Percentiles rank a stretch among this genome's conserved stretches.
Conservation (phyloP, 208 protist genomes). For the Acanthamoeba royreba region DNA sequence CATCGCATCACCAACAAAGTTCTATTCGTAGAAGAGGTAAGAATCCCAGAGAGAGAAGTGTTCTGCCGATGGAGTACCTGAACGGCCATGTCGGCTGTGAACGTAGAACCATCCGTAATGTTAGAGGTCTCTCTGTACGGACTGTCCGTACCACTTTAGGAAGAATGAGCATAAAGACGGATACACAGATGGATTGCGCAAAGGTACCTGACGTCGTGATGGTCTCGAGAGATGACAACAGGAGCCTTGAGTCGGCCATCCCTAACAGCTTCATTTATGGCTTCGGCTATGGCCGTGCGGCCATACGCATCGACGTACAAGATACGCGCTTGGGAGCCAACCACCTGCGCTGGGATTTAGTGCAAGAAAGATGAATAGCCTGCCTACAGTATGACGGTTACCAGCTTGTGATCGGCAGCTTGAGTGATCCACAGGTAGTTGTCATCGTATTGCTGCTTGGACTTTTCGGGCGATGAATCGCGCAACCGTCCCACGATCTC, state of each 20-base stretch:
- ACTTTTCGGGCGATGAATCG: not conserved
- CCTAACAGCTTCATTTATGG: slow-evolving; percentile 83
- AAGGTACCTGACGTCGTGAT: slow-evolving; percentile 84
- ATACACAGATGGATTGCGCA: not conserved
- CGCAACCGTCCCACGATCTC: slow-evolving; percentile 75
- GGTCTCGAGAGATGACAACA: slow-evolving; percentile 81
- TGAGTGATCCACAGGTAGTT: slow-evolving; percentile 85
- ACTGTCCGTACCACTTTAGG: slow-evolving; percentile 69
- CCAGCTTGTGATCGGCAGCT: slow-evolving; percentile 78
- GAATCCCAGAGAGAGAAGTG: not conserved
- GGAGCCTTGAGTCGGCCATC: slow-evolving; percentile 72
- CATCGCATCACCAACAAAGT: slow-evolving; percentile 77
- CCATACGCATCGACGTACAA: slow-evolving; percentile 81
- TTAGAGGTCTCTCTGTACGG: slow-evolving; percentile 88
- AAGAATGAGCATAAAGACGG: not conserved
- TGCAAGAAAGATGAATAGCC: not conserved
- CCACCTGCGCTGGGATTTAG: slow-evolving; percentile 64
- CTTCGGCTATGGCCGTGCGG: slow-evolving; percentile 77
- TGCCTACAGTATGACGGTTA: not conserved
- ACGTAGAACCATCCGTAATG: slow-evolving; percentile 82
- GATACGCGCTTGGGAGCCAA: slow-evolving; percentile 88
- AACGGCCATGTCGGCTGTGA: slow-evolving; percentile 86
- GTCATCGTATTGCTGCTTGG: slow-evolving; percentile 70
- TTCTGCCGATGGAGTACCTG: slow-evolving; percentile 56
- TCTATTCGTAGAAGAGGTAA: not conserved